Base-by-base conservation (phyloP, 208 protist species). In the Trypanosoma platydactyli region DNA sequence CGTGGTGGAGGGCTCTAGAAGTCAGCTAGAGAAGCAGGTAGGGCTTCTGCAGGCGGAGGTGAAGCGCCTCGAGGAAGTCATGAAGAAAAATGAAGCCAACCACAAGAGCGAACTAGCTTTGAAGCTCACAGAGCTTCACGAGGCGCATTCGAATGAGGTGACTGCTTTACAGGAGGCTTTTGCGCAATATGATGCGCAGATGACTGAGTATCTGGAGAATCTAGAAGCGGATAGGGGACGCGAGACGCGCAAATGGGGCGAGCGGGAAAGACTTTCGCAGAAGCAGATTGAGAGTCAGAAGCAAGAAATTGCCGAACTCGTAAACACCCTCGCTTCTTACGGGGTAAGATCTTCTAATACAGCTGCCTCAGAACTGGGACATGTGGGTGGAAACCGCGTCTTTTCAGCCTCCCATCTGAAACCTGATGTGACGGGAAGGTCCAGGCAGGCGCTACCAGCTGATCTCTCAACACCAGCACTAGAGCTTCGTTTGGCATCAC, bases 111-210 rank as follows among this genome's bases (percentile, higher is more conserved):
- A 52, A 29, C 33, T 69, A 3, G 64, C 64, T 35, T 54, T 54
- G 18, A 69, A 69, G 49, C 40, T 78, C 1, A 49, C 57, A 4
- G 59, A 73, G 48, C 68, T 83, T n/a, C 73, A 71, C 16, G 61
- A 60, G 18, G 40, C 64, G 11, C 77, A 87, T 54, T 54, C 52
- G 0, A 68, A 56, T 15, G 81, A 88, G 45, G 56, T 88, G 50
- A 60, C 68, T 20, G 75, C 58, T 13, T 51, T 88, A 16, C 74
- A 74, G 42, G 70, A 61, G 13, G 81, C 81, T 16, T 88, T 88
- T 54, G 71, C 77, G 24, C 64, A 73, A 35, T 88, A 88, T 60
- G 78, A 84, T 56, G 42, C 46, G 3, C 59, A 76, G 33, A 82
- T 88, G 71, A 74, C 69, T 0, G 44, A 54, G 9, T 82, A 80